phyloP scores from a whole-genome alignment of 108 stramenopile genomes.

The Craspedostauros australis region DNA sequence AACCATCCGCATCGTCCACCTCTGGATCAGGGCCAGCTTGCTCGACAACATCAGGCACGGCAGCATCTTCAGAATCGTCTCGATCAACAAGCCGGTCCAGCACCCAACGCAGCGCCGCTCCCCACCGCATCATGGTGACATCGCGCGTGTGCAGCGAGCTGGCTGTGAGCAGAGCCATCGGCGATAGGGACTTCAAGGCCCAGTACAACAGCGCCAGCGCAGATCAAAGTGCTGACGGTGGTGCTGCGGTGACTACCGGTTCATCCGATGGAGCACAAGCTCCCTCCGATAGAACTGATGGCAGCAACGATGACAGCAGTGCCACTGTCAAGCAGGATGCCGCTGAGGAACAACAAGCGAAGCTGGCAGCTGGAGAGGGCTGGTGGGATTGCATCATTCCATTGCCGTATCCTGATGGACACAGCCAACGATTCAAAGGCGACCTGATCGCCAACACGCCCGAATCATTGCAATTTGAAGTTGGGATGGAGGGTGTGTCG shows the following conservation, averaged over 20 bases:
- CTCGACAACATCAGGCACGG: constrained; percentile 30
- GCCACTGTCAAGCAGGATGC: no score
- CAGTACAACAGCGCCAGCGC: constrained; percentile 56
- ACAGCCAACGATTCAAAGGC: constrained; percentile 53
- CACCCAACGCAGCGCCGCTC: constrained; percentile 49
- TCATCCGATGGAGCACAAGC: no score
- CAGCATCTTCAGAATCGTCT: no score
- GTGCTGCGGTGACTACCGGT: no score
- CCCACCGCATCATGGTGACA: constrained; percentile 60
- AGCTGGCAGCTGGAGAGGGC: no score
- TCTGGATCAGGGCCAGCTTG: constrained; percentile 34
- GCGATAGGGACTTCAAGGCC: constrained; percentile 80
- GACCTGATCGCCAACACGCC: constrained; percentile 69
- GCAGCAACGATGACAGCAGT: not conserved
- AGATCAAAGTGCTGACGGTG: no score
- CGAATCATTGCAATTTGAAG: constrained; percentile 42
- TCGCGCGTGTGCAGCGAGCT: constrained; percentile 79
- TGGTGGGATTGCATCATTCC: constrained; percentile 58
- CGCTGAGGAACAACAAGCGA: no score
- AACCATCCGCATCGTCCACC: constrained; percentile 24
- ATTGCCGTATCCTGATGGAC: constrained; percentile 60
- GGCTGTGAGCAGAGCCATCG: constrained; percentile 75
- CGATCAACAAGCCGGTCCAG: constrained; percentile 24
- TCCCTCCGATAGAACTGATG: no score
- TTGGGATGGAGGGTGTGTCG: constrained; percentile 36